A percentile compares a stretch with the other conserved stretches of the same genome.
Evolutionary conservation across 2,329 filamentous ascomycete species (phyloP).

Genomic region (Raffaelea deltoideospora): DNA sequence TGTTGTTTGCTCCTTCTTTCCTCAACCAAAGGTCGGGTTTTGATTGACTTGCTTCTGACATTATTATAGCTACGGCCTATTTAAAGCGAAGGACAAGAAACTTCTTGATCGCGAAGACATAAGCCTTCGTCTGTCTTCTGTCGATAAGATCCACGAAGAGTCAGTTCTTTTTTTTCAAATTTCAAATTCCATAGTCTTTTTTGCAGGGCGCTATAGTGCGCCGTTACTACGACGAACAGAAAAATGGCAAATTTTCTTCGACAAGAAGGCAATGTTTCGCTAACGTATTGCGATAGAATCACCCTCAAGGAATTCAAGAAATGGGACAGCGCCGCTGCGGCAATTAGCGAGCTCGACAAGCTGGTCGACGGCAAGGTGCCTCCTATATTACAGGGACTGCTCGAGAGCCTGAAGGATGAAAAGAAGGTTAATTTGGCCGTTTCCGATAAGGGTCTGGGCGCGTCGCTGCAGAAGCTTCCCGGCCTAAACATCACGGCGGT

Average conservation of each 20-base stretch:
- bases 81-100: constrained; percentile 99
- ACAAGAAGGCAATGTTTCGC: neutral
- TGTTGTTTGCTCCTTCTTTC: neutral
- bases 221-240: too few relatives aligned
- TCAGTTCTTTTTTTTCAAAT: constrained; percentile 30
- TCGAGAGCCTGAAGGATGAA: constrained; percentile 88
- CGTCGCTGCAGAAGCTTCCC: constrained; percentile 83
- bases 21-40: neutral
- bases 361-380: constrained; percentile 92
- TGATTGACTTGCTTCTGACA: constrained; percentile 20
- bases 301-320: constrained; percentile 97
- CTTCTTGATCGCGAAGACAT: constrained; percentile 78
- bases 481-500: constrained; percentile 73
- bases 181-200: neutral
- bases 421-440: constrained; percentile 93
- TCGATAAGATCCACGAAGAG: constrained; percentile 77
- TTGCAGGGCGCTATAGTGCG: too few relatives aligned
- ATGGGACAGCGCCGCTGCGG: constrained; percentile 84
- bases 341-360: constrained; percentile 78
- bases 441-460: constrained; percentile 82
- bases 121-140: constrained; percentile 52
- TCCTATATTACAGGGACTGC: constrained; percentile 63
- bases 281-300: too few relatives aligned
- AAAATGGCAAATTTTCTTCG: too few relatives aligned
- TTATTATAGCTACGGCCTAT: constrained; percentile 69